Evolutionary conservation across 164 flowering plant genomes (phyloP).

Genomic region (Santalum album): DNA sequence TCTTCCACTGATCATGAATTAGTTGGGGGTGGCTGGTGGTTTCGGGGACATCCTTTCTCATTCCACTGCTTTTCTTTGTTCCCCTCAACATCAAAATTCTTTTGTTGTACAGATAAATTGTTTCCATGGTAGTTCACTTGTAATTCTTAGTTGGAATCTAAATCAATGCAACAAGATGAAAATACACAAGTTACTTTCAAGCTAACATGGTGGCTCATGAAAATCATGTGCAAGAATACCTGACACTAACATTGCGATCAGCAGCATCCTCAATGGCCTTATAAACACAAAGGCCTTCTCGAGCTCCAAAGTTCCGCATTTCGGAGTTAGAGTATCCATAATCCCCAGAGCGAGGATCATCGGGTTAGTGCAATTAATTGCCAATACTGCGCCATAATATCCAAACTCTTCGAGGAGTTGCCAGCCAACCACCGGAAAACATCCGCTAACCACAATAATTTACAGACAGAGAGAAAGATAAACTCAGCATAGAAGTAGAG

Average conservation of each 20-base stretch:
- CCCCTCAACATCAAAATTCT: no score
- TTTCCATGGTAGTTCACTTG: no score
- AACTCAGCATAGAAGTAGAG: no score
- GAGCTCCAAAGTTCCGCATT: slow-evolving; percentile 63
- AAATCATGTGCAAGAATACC: slow-evolving; percentile 24
- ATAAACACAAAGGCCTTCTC: slow-evolving; percentile 50
- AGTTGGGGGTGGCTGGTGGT: no score
- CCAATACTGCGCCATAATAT: slow-evolving; percentile 90
- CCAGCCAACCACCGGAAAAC: slow-evolving; percentile 85
- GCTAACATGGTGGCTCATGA: background rate
- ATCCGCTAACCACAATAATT: slow-evolving; percentile 36
- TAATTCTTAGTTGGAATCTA: no score
- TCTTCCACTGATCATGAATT: no score
- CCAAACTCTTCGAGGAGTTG: slow-evolving; percentile 54
- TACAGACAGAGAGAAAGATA: background rate
- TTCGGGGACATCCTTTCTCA: no score
- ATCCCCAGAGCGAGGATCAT: slow-evolving; percentile 77
- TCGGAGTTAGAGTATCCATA: slow-evolving; percentile 70
- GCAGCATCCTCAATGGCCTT: slow-evolving; percentile 61
- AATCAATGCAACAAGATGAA: no score
- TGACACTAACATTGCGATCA: slow-evolving; percentile 56
- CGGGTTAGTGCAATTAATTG: slow-evolving; percentile 53
- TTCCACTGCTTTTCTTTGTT: no score
- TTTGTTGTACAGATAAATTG: no score
- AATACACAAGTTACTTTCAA: background rate